phyloP scores from a whole-genome alignment of 1,284 basidiomycete genomes.

The Peniophora sp. region DNA sequence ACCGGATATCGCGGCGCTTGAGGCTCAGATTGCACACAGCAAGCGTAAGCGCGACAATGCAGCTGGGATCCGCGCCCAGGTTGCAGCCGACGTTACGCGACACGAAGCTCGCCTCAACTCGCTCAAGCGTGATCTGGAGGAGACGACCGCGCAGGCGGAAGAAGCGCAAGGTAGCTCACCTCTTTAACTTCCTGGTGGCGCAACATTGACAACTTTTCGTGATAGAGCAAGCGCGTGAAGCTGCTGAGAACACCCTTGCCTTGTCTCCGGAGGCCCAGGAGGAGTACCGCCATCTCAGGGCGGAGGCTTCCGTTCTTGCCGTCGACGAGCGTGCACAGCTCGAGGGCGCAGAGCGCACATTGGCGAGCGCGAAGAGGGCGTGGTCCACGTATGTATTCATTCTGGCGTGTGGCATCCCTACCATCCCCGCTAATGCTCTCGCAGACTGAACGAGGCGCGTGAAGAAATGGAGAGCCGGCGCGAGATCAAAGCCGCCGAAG shows the following conservation, averaged over 20 bases:
- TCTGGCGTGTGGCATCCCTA: too few relatives aligned
- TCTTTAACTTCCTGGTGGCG: not conserved
- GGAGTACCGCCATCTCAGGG: slow-evolving; percentile 83
- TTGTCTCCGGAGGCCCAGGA: slow-evolving; percentile 80
- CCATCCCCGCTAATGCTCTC: too few relatives aligned
- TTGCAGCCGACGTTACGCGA: slow-evolving; percentile 62
- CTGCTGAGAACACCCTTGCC: slow-evolving; percentile 69
- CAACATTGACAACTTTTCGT: slow-evolving; percentile 1
- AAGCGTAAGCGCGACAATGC: slow-evolving; percentile 73
- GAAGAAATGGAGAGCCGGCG: too few relatives aligned
- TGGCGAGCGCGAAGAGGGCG: too few relatives aligned
- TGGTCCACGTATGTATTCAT: slow-evolving; percentile 46
- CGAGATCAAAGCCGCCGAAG: too few relatives aligned
- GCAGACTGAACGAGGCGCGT: too few relatives aligned
- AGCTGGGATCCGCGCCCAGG: slow-evolving; percentile 52
- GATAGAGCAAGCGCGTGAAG: slow-evolving; percentile 73
- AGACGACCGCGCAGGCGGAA: slow-evolving; percentile 65
- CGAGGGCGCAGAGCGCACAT: slow-evolving; percentile 68
- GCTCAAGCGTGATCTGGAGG: slow-evolving; percentile 59
- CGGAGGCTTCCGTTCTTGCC: slow-evolving; percentile 68
- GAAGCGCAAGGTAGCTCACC: slow-evolving; percentile 63
- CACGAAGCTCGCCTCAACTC: slow-evolving; percentile 54
- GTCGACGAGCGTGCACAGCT: slow-evolving; percentile 85
- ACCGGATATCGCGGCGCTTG: slow-evolving; percentile 74
- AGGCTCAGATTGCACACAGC: slow-evolving; percentile 85